These are phyloP conservation scores for Termitomyces sp. DNA, from an alignment of 768 basidiomycete species.

Conservation along the genomic window DNA sequence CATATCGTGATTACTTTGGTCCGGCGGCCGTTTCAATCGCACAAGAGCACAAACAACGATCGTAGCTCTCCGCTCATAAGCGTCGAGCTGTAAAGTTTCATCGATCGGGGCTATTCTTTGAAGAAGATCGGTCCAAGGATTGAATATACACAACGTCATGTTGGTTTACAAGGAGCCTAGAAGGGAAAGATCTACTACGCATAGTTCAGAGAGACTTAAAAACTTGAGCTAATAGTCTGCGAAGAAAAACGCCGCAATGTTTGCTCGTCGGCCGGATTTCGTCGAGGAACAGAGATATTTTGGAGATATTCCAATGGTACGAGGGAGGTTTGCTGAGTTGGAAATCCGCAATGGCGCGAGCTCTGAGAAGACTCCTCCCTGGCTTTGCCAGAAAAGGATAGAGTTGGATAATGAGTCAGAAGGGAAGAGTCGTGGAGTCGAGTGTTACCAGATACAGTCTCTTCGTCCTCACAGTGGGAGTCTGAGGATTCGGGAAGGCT, in stretches of 20 bases:
- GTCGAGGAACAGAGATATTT: constrained; percentile 47
- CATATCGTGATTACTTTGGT: neutral
- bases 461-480: constrained; percentile 20
- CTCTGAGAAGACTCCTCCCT: constrained; percentile 36
- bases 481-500: constrained; percentile 21
- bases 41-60: constrained; percentile 2
- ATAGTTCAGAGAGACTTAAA: neutral
- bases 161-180: neutral
- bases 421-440: constrained; percentile 23
- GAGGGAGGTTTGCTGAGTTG: constrained; percentile 31
- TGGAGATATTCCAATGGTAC: constrained; percentile 67
- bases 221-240: constrained; percentile 14
- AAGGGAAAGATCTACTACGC: neutral
- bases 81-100: neutral
- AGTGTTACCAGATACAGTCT: constrained; percentile 17
- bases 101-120: neutral
- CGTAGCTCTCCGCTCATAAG: neutral
- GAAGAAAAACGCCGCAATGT: constrained; percentile 55
- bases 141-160: neutral
- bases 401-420: constrained; percentile 20
- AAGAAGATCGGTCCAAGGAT: neutral
- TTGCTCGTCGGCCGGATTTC: constrained; percentile 65
- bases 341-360: constrained; percentile 23
- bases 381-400: constrained; percentile 29
- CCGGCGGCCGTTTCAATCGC: constrained; percentile 2